Evolutionary conservation across 495 filamentous ascomycete genomes (phyloP), one percentile per base, ranked within the genome.

Genomic region (Viridothelium virens): DNA sequence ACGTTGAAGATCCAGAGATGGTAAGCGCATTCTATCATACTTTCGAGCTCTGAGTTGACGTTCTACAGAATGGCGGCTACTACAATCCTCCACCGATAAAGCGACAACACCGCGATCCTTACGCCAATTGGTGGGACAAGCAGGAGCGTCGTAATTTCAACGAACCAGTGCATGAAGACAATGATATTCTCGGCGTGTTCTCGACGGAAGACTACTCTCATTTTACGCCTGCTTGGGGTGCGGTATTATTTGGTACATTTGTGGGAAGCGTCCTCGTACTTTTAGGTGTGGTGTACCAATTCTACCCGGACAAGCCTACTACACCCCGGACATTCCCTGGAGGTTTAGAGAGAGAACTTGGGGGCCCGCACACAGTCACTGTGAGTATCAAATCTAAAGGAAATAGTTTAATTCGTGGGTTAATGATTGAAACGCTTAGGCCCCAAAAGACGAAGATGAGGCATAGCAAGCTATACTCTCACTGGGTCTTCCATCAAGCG

Each of bases 81-180:
- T 80, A 90, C 74, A 96, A 96, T 78, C 94, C 94, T 66, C 88
- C 87, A 11, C 80, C 79, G 44, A 78, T 90, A 72, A 96, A 94
- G 80, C 90, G 92, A 69, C 84, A 88, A 74, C 87, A 89, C 78
- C 90, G 95, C 75, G 95, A 97, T 75, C 95, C 95, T 44, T 85
- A 97, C 74, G 93, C 78, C 71, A 89, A 91, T 75, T 97, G 92
- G 91, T 97, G 93, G 93, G 92, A 97, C 77, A 89, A 91, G 81
- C 92, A 97, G 74, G 93, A 96, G 76, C 89, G 92, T 71, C 87
- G 92, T 66, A 96, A 97, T 81, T 99, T 87, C 71, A 91, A 91
- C 72, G 95, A 99, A 77, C 89, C 92, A 3, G 85, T 96, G 37
- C 93, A 99, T 76, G 95, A 99, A 78, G 95, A 99, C 77, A 87